Conservation (phyloP, 2,329 filamentous ascomycete species). For the Blastomyces silverae region DNA sequence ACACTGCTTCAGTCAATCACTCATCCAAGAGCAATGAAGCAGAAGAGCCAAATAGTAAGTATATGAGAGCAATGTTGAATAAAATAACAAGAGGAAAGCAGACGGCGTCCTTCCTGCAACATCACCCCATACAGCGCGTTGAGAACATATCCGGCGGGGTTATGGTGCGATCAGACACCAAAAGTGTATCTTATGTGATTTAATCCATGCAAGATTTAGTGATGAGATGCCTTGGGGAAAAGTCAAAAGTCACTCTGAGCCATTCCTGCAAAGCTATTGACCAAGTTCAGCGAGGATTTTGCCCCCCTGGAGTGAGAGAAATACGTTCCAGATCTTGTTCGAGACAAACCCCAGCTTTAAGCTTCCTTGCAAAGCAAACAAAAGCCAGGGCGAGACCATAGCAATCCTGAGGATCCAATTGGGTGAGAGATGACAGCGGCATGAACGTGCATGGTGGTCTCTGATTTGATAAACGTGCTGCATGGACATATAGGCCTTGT, state of each 20-base stretch:
- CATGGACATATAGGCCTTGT: no score
- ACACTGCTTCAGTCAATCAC: background rate
- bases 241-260: background rate
- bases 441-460: background rate
- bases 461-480: background rate
- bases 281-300: background rate
- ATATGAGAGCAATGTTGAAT: background rate
- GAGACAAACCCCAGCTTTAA: background rate
- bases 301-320: background rate
- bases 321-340: slow-evolving; percentile 1
- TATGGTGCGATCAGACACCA: background rate
- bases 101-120: background rate
- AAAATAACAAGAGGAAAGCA: background rate
- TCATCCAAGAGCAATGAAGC: background rate
- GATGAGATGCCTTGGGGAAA: background rate
- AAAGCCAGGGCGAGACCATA: background rate
- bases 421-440: background rate
- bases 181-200: background rate
- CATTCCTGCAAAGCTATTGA: background rate
- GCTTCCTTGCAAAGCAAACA: background rate
- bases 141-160: background rate
- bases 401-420: slow-evolving; percentile 1
- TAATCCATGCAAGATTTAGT: background rate
- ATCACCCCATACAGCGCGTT: background rate
- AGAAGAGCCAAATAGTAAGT: background rate